A percentile compares a stretch with the other conserved stretches of the same genome.
Conservation (phyloP, 1,139 yeast species). For the Saccharomyces hybrid region DNA sequence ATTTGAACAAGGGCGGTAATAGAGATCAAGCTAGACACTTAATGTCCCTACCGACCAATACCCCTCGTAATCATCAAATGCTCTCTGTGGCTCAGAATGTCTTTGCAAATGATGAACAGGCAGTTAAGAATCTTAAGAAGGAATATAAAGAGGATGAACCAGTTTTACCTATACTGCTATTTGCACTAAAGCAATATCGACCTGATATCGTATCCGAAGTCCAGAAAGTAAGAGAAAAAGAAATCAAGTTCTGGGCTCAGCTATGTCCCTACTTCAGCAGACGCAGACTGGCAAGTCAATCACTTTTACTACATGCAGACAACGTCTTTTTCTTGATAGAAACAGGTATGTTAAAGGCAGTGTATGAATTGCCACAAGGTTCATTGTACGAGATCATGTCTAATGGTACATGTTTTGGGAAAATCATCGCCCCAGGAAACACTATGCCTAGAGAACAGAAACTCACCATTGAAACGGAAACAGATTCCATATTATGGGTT, state of each 20-base stretch:
- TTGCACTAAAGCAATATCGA: constrained; percentile 27
- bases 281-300: constrained; percentile 15
- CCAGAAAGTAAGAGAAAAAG: constrained; percentile 16
- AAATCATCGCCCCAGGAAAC: constrained; percentile 18
- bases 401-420: constrained; percentile 88
- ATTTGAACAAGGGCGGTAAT: background rate
- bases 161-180: constrained; percentile 23
- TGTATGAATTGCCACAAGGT: constrained; percentile 46
- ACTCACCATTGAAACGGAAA: constrained; percentile 35
- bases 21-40: constrained; percentile 4
- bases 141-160: constrained; percentile 20
- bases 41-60: constrained; percentile 31
- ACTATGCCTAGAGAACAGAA: constrained; percentile 10
- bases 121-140: constrained; percentile 37
- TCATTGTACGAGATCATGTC: constrained; percentile 68
- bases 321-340: constrained; percentile 62
- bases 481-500: constrained; percentile 67
- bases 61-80: constrained; percentile 36
- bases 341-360: constrained; percentile 66
- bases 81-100: constrained; percentile 34
- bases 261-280: constrained; percentile 24
- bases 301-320: constrained; percentile 18
- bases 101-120: constrained; percentile 30
- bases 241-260: constrained; percentile 26
- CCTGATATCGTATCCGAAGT: constrained; percentile 33